phyloP scores from a whole-genome alignment of 257 asterid species.

The Perilla frutescens region DNA sequence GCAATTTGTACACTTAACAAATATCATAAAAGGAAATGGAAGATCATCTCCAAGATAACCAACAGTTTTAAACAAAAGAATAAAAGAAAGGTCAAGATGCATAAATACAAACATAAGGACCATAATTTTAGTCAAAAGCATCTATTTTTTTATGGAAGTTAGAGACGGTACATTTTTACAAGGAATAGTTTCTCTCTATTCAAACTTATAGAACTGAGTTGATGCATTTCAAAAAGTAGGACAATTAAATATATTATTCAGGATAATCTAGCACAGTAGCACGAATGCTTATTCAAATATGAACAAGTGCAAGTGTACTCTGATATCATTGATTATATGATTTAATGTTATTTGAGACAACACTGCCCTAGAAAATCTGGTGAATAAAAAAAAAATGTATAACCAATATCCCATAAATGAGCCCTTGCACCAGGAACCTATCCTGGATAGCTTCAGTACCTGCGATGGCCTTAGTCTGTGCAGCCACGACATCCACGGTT shows the following conservation, averaged over 20 bases:
- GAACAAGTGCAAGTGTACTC: neutral
- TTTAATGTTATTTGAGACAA: neutral
- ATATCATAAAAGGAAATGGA: neutral
- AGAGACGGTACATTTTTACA: neutral
- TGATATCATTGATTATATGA: conserved; percentile 1
- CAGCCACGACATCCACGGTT: conserved; percentile 86
- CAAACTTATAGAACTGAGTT: neutral
- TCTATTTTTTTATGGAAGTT: neutral
- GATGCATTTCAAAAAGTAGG: neutral
- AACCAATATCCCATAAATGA: conserved; percentile 10
- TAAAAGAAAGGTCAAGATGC: neutral
- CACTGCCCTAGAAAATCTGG: neutral
- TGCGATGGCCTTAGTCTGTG: conserved; percentile 98
- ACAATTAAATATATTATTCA: neutral
- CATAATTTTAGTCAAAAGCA: neutral
- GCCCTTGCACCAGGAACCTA: neutral
- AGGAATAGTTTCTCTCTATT: neutral
- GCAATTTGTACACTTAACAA: neutral
- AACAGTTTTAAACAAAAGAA: neutral
- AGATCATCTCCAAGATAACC: conserved; percentile 7
- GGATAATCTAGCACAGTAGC: neutral
- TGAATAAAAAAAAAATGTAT: neutral
- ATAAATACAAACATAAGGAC: neutral
- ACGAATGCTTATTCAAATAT: neutral
- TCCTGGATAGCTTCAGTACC: conserved; percentile 50